A percentile compares a stretch with the other conserved stretches of the same genome.
phyloP scores from a whole-genome alignment of 2,329 filamentous ascomycete genomes.

The Colletotrichum spaethianum region DNA sequence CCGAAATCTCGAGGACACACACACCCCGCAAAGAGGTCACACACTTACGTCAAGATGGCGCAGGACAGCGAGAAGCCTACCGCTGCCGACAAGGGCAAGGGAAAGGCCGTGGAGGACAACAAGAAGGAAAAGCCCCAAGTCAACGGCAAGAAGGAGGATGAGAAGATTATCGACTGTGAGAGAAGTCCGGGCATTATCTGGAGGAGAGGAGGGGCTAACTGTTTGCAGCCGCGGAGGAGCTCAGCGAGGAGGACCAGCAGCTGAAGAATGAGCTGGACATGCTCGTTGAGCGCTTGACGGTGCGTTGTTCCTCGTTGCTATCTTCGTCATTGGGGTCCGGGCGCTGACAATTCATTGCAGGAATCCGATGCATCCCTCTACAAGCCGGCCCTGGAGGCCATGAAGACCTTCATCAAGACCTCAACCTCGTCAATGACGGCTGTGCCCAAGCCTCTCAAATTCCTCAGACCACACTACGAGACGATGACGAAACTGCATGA shows the following conservation, averaged over 20 bases:
- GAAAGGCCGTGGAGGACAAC: slow-evolving; percentile 83
- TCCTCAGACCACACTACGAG: slow-evolving; percentile 96
- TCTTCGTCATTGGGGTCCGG: not conserved
- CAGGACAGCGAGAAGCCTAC: slow-evolving; percentile 91
- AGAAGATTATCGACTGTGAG: slow-evolving; percentile 63
- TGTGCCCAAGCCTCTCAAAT: slow-evolving; percentile 98
- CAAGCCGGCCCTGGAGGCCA: slow-evolving; percentile 92
- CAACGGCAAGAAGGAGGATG: slow-evolving; percentile 85
- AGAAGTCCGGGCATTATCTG: not conserved
- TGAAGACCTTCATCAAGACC: slow-evolving; percentile 99
- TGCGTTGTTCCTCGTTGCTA: slow-evolving; percentile 56
- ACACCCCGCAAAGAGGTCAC: slow-evolving; percentile 47
- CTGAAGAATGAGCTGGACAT: slow-evolving; percentile 98
- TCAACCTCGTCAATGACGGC: slow-evolving; percentile 99
- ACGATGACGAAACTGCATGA: slow-evolving; percentile 90
- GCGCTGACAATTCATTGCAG: slow-evolving; percentile 58
- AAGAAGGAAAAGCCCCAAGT: slow-evolving; percentile 78
- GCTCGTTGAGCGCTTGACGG: slow-evolving; percentile 95
- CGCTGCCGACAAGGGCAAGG: slow-evolving; percentile 94
- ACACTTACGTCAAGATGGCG: slow-evolving; percentile 77
- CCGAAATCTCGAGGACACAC: slow-evolving; percentile 30
- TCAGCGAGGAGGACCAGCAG: slow-evolving; percentile 98
- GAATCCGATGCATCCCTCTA: slow-evolving; percentile 91
- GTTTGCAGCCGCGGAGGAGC: slow-evolving; percentile 77
- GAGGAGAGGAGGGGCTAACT: slow-evolving; percentile 52